Evolutionary conservation across 441 rosid genomes (phyloP), one percentile per base, ranked within the genome.

Genomic region (Pelargonium myrrhifolium): DNA sequence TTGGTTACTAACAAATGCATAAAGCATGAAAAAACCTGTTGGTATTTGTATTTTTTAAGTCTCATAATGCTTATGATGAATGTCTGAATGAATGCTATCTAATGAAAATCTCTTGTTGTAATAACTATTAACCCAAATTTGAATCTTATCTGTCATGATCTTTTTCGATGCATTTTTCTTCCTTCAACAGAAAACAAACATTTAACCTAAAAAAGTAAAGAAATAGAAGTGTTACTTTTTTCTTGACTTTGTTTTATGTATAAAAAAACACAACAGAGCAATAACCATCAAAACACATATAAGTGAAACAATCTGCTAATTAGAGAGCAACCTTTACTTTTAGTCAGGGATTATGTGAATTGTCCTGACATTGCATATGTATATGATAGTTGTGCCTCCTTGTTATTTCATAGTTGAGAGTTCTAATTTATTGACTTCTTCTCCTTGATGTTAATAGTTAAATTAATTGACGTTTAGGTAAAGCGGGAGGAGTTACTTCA

Each of bases 401-500:
- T 71, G 28, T 65, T 40, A 21, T 37, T 61, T 40, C 31, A 61
- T 15, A 11, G 12, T 65, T 63, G 76, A 71, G 71, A 28, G 64
- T 73, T 10, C 28, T 42, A 60, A 39, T 75, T 59, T 71, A 62
- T 67, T 37, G 24, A 55, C 24, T 28, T 56, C 65, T 40, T 15
- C n/a, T 62, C 55, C 58, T 11, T 18, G 10, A 18, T 20, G 21
- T 56, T 20, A 56, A 56, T 20, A 21, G 0, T 55, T 20, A 55
- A 53, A 53, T 15, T 17, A 15, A 53, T 62, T 62, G 71, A 28
- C 76, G 67, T 78, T n/a, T 71, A 95, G 99, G 99, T 89, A 74
- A 95, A 95, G 85, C 86, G 88, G 62, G 99, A 95, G 79, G 99
- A 95, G 76, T 75, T 95, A 75, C 98, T 95, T 82, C 99, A 92